Evolutionary conservation across 1,139 yeast species (phyloP), one percentile per base, ranked within the genome.

Genomic region (Hansenula anomala): DNA sequence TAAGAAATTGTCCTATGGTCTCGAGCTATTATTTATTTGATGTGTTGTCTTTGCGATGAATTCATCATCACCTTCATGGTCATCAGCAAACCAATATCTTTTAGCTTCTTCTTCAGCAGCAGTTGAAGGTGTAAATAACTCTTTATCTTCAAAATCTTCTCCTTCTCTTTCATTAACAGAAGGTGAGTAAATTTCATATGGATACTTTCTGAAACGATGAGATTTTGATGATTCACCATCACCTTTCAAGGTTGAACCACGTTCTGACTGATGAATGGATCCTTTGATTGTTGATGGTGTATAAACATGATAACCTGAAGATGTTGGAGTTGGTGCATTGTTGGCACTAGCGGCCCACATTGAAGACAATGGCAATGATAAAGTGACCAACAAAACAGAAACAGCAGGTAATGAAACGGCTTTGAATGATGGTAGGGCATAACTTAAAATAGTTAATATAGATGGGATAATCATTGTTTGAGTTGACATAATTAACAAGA

Each of bases 381-480:
- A 56, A 0, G 83, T 83, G 13, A 73, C 76, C 15, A 75, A 42
- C 29, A 73, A 51, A 1, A 67, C 58, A 0, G 76, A 66, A 19
- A 74, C 52, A 3, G 74, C 61, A 4, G 66, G 56, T 30, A 69
- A 44, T 22, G 63, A 56, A 11, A 64, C 55, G 11, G 55, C 54
- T 34, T 45, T 36, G 33, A 48, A 39, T 7, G 50, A 43, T 28
- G 48, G 44, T 14, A 63, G 47, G 4, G 68, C 58, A 46, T 77
- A 78, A 37, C 76, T 73, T 28, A 78, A 51, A 31, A 84, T 69
- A n/a, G 76, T 70, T 37, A 92, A 54, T 5, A 83, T 61, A 0
- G 94, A 75, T 3, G 97, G 97, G 18, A 86, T 64, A 13, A 88
- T 59, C 71, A 89, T 72, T 0, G 96, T 80, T 58, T 92, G 97